These are phyloP conservation scores for Ceratobasidium sp. DNA, from an alignment of 1,284 basidiomycete genomes.

Conservation along the genomic window DNA sequence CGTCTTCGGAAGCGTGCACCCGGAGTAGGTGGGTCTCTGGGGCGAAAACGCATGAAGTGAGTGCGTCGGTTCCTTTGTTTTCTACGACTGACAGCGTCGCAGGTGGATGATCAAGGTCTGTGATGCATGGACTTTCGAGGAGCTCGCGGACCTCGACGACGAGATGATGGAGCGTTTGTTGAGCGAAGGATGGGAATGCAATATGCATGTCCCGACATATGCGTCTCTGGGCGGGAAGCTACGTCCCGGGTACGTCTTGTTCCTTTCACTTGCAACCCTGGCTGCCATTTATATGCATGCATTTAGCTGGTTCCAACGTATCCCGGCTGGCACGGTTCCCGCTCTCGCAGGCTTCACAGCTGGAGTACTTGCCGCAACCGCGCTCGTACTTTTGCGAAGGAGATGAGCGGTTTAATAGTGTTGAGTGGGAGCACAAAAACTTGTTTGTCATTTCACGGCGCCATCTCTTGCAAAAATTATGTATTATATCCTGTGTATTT, in stretches of 20 bases:
- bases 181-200: conserved; percentile 76
- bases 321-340: conserved; percentile 18
- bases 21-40: conserved; percentile 77
- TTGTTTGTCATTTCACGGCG: neutral
- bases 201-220: conserved; percentile 49
- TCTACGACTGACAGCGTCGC: neutral
- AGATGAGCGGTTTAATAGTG: neutral
- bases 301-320: conserved; percentile 26
- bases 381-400: conserved; percentile 22
- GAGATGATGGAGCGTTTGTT: conserved; percentile 67
- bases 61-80: neutral
- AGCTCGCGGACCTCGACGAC: conserved; percentile 75
- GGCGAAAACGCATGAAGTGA: conserved; percentile 80
- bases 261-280: neutral
- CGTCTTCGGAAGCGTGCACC: conserved; percentile 78
- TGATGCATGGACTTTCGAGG: conserved; percentile 83
- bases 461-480: neutral
- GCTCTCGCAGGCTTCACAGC: conserved; percentile 20
- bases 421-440: neutral
- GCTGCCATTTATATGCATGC: neutral
- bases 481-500: neutral
- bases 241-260: conserved; percentile 9
- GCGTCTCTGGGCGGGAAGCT: conserved; percentile 30
- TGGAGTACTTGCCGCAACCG: conserved; percentile 1
- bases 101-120: conserved; percentile 92